phyloP scores from a whole-genome alignment of 495 filamentous ascomycete genomes.

The Xylaria castorea region DNA sequence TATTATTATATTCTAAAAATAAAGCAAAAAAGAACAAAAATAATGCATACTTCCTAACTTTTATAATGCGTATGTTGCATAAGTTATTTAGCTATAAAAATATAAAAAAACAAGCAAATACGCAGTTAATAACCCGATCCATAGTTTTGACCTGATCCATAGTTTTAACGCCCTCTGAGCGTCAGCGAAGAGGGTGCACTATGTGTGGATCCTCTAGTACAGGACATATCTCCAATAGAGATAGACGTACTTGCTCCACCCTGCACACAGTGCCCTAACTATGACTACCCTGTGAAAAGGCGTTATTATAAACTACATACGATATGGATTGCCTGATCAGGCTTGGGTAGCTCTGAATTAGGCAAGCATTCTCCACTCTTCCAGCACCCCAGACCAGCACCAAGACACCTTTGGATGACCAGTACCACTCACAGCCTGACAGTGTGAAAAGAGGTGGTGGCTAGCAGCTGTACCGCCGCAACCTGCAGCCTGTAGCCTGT shows the following conservation, averaged over 20 bases:
- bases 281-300: not conserved
- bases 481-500: conserved; percentile 5
- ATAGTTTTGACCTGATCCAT: too few relatives aligned
- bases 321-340: conserved; percentile 20
- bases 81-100: too few relatives aligned
- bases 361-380: conserved; percentile 12
- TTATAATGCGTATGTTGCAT: too few relatives aligned
- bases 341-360: conserved; percentile 16
- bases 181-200: too few relatives aligned
- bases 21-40: too few relatives aligned
- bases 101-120: too few relatives aligned
- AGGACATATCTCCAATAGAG: not conserved
- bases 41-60: too few relatives aligned
- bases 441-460: not conserved
- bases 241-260: not conserved
- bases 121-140: too few relatives aligned
- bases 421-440: not conserved
- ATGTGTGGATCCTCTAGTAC: too few relatives aligned
- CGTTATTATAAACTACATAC: conserved; percentile 18
- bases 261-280: conserved; percentile 5
- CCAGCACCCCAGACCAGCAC: conserved; percentile 22
- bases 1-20: too few relatives aligned
- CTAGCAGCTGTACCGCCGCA: conserved; percentile 5
- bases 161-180: too few relatives aligned
- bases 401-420: conserved; percentile 9